Evolutionary conservation across 768 basidiomycete genomes (phyloP).

Genomic region (Cyclocybe cylindracea): DNA sequence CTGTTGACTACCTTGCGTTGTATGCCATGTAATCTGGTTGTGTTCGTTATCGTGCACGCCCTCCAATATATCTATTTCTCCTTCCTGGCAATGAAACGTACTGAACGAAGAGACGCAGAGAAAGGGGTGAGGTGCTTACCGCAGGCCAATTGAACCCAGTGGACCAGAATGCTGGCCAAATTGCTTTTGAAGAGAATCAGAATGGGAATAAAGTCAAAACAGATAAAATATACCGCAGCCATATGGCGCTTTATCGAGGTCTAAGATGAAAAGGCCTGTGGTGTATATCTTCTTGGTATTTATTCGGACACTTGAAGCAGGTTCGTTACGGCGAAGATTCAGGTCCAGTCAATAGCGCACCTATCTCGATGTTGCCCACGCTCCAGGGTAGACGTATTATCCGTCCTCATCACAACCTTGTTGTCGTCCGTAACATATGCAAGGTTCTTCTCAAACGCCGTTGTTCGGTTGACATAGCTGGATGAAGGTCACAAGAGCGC

Average conservation of each 20-base stretch:
- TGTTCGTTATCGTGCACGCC: too few relatives aligned
- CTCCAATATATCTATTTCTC: slow-evolving; percentile 84
- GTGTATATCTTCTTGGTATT: too few relatives aligned
- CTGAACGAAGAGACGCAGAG: slow-evolving; percentile 4
- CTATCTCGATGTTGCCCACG: slow-evolving; percentile 62
- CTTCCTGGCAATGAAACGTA: slow-evolving; percentile 43
- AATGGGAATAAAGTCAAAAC: slow-evolving; percentile 42
- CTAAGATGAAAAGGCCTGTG: slow-evolving; percentile 9
- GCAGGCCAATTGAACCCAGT: slow-evolving; percentile 66
- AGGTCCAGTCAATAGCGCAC: slow-evolving; percentile 28
- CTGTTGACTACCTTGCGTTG: slow-evolving; percentile 25
- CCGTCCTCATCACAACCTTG: slow-evolving; percentile 78
- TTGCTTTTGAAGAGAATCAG: slow-evolving; percentile 48
- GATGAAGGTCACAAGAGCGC: neutral
- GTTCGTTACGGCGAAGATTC: too few relatives aligned
- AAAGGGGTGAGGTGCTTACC: slow-evolving; percentile 38
- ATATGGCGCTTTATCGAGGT: slow-evolving; percentile 20
- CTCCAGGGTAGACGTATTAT: slow-evolving; percentile 60
- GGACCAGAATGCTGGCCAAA: slow-evolving; percentile 55
- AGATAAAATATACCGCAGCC: slow-evolving; percentile 33
- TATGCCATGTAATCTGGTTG: slow-evolving; percentile 86
- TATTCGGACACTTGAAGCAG: too few relatives aligned
- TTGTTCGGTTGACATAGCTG: slow-evolving; percentile 56
- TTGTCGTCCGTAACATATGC: slow-evolving; percentile 58
- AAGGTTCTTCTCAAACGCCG: slow-evolving; percentile 52